Evolutionary conservation across 148 eudicot genomes (phyloP).

Genomic region (Nyssa sinensis): DNA sequence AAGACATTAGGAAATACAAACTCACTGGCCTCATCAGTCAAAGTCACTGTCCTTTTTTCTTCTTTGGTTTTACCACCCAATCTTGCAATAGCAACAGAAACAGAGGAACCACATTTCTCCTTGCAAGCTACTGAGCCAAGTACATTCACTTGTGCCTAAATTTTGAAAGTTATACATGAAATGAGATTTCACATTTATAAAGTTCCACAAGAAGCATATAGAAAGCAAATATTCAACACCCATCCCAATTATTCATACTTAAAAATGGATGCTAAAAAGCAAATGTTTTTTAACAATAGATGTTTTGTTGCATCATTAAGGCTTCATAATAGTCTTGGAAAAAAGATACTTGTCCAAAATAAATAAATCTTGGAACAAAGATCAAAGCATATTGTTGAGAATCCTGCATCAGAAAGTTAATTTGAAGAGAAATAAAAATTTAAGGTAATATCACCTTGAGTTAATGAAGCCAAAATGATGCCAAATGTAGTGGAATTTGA

Average conservation of each 20-base stretch:
- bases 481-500: not conserved
- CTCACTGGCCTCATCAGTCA: slow-evolving; percentile 58
- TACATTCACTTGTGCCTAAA: slow-evolving; percentile 75
- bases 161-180: slow-evolving; percentile 16
- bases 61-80: slow-evolving; percentile 57
- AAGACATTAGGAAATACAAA: slow-evolving; percentile 71
- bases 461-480: not conserved
- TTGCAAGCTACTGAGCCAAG: slow-evolving; percentile 78
- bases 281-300: no score
- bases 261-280: not conserved
- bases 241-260: not conserved
- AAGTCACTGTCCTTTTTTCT: slow-evolving; percentile 43
- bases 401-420: not conserved
- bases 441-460: not conserved
- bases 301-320: not conserved
- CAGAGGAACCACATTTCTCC: slow-evolving; percentile 69
- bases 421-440: not conserved
- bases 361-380: not conserved
- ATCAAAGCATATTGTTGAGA: not conserved
- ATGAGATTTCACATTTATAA: not conserved
- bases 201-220: not conserved
- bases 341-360: not conserved
- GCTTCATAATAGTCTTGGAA: not conserved
- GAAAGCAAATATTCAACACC: not conserved
- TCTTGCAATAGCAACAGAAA: slow-evolving; percentile 58